Conservation (phyloP, 805 yeast genomes). For the Yarrowia divulgata region DNA sequence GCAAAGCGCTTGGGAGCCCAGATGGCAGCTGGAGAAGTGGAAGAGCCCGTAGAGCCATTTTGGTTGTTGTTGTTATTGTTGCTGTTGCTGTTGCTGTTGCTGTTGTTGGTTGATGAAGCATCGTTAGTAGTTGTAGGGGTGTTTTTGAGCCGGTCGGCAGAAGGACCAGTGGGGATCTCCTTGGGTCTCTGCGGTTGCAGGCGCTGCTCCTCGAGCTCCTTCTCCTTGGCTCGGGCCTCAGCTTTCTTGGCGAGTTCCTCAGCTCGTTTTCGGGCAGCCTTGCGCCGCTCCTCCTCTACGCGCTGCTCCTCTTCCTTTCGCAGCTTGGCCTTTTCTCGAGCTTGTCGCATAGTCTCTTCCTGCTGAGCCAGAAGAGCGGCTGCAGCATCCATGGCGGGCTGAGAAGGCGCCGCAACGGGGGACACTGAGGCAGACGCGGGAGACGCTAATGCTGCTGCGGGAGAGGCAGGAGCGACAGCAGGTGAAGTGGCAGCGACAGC, state of each 20-base stretch:
- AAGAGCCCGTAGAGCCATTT: slow-evolving; percentile 2
- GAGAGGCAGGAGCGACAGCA: not conserved
- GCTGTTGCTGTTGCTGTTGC: not conserved
- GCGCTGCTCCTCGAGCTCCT: slow-evolving; percentile 41
- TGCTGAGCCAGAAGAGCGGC: slow-evolving; percentile 46
- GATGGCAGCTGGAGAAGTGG: slow-evolving; percentile 10
- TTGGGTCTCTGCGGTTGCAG: not conserved
- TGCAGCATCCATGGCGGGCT: slow-evolving; percentile 35
- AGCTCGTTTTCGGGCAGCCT: slow-evolving; percentile 47
- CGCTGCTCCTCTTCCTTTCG: slow-evolving; percentile 50
- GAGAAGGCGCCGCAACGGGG: not conserved
- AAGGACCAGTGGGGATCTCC: slow-evolving; percentile 35
- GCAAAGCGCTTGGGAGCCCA: slow-evolving; percentile 34
- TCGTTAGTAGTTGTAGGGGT: slow-evolving; percentile 12
- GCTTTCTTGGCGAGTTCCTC: slow-evolving; percentile 47
- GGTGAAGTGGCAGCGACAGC: not conserved
- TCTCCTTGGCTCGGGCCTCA: slow-evolving; percentile 42
- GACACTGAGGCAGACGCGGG: not conserved
- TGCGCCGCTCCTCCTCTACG: slow-evolving; percentile 47
- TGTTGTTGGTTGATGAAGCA: slow-evolving; percentile 4
- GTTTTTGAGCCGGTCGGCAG: slow-evolving; percentile 13
- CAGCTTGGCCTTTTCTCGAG: slow-evolving; percentile 49
- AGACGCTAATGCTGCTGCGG: not conserved
- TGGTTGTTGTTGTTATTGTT: not conserved
- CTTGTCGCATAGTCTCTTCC: slow-evolving; percentile 49